Conservation (phyloP, 768 basidiomycete species). For the Hebeloma cylindrosporum region DNA sequence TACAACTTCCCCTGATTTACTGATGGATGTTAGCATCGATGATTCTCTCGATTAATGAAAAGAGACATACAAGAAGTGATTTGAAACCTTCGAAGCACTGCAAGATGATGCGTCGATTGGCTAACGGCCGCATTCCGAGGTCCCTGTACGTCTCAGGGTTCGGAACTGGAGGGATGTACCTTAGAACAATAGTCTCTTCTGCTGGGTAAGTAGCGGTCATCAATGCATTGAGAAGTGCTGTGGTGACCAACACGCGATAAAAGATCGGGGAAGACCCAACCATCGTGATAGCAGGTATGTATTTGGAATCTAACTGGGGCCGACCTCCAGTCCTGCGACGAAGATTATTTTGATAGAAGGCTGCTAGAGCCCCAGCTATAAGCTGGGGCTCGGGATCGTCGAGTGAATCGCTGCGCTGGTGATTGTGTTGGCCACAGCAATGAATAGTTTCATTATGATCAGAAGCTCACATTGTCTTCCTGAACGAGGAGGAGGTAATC, state of each 20-base stretch:
- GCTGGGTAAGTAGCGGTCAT: conserved; percentile 14
- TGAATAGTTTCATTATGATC: too few relatives aligned
- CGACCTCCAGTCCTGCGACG: conserved; percentile 10
- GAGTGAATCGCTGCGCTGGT: too few relatives aligned
- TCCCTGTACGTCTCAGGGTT: conserved; percentile 7
- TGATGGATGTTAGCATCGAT: not conserved
- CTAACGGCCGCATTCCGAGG: conserved; percentile 26
- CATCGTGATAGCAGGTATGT: conserved; percentile 30
- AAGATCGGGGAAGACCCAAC: conserved; percentile 29
- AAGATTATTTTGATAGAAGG: conserved; percentile 29
- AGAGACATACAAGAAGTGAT: conserved; percentile 9
- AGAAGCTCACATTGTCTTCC: conserved; percentile 7
- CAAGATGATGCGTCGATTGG: conserved; percentile 22
- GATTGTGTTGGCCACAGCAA: too few relatives aligned
- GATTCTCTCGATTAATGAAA: not conserved
- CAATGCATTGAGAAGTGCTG: conserved; percentile 15
- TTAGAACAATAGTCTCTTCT: conserved; percentile 17
- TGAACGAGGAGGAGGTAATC: conserved; percentile 9
- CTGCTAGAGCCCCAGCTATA: conserved; percentile 33
- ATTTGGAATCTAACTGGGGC: conserved; percentile 15
- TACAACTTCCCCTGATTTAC: conserved; percentile 1
- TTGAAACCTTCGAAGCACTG: conserved; percentile 27
- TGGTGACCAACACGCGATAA: conserved; percentile 22
- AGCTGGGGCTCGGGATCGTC: conserved; percentile 34
- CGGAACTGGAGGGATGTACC: conserved; percentile 19